A percentile compares a stretch with the other conserved stretches of the same genome.
Evolutionary conservation across 805 yeast species (phyloP).

Genomic region (Barnettozyma californica): DNA sequence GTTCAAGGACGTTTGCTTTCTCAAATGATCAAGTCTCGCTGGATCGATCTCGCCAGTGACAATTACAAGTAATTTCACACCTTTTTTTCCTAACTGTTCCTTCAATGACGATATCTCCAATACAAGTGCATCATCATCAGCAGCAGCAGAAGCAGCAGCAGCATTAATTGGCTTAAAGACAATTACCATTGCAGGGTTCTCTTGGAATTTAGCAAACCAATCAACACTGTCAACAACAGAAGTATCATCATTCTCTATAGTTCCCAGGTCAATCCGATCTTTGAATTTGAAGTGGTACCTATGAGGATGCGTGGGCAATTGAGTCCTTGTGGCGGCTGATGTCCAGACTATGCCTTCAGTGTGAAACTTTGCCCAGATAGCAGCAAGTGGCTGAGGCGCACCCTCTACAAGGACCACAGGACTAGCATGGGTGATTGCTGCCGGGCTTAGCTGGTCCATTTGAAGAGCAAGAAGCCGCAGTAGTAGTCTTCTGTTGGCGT

Average conservation of each 20-base stretch:
- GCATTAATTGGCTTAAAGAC: conserved; percentile 24
- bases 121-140: conserved; percentile 29
- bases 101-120: conserved; percentile 33
- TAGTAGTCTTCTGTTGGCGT: neutral
- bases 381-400: neutral
- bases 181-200: conserved; percentile 45
- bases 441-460: neutral
- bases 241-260: neutral
- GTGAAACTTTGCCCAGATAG: conserved; percentile 18
- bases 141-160: too few species aligned
- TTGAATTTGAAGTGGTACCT: conserved; percentile 29
- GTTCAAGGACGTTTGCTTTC: conserved; percentile 39
- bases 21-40: conserved; percentile 31
- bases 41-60: conserved; percentile 19
- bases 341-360: conserved; percentile 26
- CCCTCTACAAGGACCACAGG: neutral
- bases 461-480: neutral
- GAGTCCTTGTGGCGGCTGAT: conserved; percentile 20
- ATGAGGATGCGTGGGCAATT: conserved; percentile 18
- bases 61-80: conserved; percentile 30
- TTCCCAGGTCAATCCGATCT: neutral
- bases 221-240: conserved; percentile 16
- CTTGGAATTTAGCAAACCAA: conserved; percentile 51
- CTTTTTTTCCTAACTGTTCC: conserved; percentile 25
- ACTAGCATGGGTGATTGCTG: neutral